These are phyloP conservation scores for Geosmithia putterillii DNA, from an alignment of 2,329 filamentous ascomycete genomes.

Conservation along the genomic window DNA sequence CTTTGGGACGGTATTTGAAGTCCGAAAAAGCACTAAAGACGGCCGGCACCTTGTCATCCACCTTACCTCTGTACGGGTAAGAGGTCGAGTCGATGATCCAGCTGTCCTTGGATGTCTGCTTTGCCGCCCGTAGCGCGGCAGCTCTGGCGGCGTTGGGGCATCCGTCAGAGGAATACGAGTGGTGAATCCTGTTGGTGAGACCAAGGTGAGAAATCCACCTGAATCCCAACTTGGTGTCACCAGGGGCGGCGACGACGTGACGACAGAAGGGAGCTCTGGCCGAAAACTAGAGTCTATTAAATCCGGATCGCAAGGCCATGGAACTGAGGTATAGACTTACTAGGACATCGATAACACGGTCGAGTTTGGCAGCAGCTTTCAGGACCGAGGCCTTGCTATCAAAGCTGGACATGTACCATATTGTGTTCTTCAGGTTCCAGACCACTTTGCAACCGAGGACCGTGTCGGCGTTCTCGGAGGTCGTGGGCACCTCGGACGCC, in stretches of 20 bases:
- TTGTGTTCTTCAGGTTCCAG: not conserved
- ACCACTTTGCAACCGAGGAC: not conserved
- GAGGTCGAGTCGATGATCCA: not conserved
- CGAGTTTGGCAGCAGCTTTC: not conserved
- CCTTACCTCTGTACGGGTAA: not conserved
- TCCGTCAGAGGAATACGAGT: not conserved
- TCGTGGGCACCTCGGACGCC: not conserved
- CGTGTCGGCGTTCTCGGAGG: not conserved
- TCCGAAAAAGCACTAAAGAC: not conserved
- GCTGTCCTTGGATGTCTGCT: not conserved
- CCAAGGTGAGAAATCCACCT: slow-evolving; percentile 1
- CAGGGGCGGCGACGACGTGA: not conserved
- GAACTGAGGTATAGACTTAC: not conserved
- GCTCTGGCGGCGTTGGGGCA: not conserved
- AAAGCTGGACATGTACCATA: not conserved
- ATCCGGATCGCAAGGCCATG: too few relatives aligned
- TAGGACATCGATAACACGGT: not conserved
- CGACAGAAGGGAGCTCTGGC: not conserved
- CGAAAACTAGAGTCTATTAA: not conserved
- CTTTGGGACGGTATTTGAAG: not conserved
- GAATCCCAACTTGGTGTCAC: not conserved
- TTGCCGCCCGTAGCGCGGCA: not conserved
- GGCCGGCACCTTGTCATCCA: not conserved
- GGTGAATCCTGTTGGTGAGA: not conserved
- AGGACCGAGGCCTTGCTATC: not conserved